Conservation (phyloP, 768 basidiomycete species). For the Cyclocybe cylindracea region DNA sequence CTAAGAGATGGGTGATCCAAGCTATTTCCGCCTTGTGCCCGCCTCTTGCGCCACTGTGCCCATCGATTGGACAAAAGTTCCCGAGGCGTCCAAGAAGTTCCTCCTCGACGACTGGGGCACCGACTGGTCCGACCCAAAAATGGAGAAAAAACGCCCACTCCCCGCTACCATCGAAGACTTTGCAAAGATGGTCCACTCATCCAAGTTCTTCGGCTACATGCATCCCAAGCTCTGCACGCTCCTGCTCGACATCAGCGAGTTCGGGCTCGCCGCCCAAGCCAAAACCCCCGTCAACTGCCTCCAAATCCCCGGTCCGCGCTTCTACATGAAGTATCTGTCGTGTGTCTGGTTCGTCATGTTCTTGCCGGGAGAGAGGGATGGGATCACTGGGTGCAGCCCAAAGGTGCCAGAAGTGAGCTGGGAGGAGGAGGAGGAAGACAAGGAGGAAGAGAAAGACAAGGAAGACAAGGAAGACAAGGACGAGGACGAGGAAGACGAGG, state of each 20-base stretch:
- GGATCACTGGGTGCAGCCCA: too few relatives aligned
- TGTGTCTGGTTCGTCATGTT: too few relatives aligned
- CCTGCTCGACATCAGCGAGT: background rate
- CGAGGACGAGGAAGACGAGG: background rate
- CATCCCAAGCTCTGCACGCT: background rate
- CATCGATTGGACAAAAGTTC: background rate
- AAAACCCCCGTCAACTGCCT: too few relatives aligned
- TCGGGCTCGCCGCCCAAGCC: too few relatives aligned
- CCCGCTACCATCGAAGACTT: slow-evolving; percentile 1
- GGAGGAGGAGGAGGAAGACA: background rate
- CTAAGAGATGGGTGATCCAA: background rate
- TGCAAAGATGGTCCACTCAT: slow-evolving; percentile 1
- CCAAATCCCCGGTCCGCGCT: too few relatives aligned
- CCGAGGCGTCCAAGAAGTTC: background rate
- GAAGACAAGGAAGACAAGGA: background rate
- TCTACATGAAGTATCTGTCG: too few relatives aligned
- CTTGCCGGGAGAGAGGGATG: too few relatives aligned
- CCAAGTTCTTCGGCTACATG: slow-evolving; percentile 5
- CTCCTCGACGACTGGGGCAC: background rate
- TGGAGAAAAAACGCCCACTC: background rate
- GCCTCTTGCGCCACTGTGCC: background rate
- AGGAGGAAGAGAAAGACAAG: background rate
- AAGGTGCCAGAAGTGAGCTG: too few relatives aligned
- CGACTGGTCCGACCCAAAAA: background rate
- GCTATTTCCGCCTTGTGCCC: background rate